Evolutionary conservation across 371 early-diverging fungal species (phyloP).

Genomic region (Saksenaea oblongispora): DNA sequence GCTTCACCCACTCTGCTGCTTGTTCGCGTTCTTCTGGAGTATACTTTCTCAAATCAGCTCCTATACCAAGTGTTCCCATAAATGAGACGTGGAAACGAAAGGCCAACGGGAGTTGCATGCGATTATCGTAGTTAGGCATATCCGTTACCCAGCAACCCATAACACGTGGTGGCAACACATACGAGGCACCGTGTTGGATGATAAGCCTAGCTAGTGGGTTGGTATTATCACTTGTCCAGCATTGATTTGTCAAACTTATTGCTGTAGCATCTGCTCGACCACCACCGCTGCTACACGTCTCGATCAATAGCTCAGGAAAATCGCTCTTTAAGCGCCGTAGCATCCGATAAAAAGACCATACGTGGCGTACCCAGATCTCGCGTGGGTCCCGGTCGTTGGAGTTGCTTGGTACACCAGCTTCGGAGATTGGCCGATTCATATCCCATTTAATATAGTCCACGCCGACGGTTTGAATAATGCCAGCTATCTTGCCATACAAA

Average conservation of each 20-base stretch:
- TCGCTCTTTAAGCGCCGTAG: constrained; percentile 21
- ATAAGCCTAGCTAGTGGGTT: constrained; percentile 39
- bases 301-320: constrained; percentile 28
- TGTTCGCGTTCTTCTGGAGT: constrained; percentile 13
- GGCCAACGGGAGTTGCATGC: constrained; percentile 25
- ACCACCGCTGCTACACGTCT: constrained; percentile 49
- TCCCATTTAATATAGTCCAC: constrained; percentile 53
- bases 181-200: constrained; percentile 43
- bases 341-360: constrained; percentile 20
- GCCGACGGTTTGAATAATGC: constrained; percentile 20
- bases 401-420: constrained; percentile 17
- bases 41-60: constrained; percentile 22
- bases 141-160: constrained; percentile 44
- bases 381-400: constrained; percentile 18
- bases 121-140: constrained; percentile 13
- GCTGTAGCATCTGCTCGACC: constrained; percentile 41
- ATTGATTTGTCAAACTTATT: constrained; percentile 19
- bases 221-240: constrained; percentile 44
- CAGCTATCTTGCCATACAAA: constrained; percentile 13
- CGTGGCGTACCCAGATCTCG: constrained; percentile 28
- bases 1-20: constrained; percentile 28
- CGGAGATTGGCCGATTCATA: constrained; percentile 45
- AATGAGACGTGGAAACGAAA: constrained; percentile 45
- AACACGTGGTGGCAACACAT: constrained; percentile 33
- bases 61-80: constrained; percentile 41